Evolutionary conservation across 176 grass and related monocot genomes (phyloP).

Genomic region (Paspalum vaginatum): DNA sequence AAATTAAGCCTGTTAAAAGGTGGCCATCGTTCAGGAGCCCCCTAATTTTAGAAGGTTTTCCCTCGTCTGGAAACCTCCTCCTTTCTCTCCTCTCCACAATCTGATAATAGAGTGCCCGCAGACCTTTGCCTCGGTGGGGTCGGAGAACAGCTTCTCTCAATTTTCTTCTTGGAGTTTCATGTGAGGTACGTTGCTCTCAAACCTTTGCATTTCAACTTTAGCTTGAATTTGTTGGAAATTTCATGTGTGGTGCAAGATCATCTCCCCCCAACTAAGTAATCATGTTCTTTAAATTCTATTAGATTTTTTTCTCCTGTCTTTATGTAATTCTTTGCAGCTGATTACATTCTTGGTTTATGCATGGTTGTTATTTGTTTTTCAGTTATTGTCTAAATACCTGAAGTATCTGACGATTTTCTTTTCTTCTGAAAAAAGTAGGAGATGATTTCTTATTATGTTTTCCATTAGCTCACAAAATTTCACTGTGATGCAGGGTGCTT

Average conservation of each 20-base stretch:
- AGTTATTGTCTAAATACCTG: conserved; percentile 5
- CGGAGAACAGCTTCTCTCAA: conserved; percentile 42
- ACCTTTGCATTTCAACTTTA: conserved; percentile 11
- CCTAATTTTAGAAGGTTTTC: conserved; percentile 51
- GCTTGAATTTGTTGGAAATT: conserved; percentile 26
- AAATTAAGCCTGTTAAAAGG: conserved; percentile 48
- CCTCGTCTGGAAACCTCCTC: conserved; percentile 37
- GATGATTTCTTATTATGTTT: background rate
- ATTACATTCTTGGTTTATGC: background rate
- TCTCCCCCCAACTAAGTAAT: background rate
- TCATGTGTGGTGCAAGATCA: conserved; percentile 3
- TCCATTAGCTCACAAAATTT: conserved; percentile 5
- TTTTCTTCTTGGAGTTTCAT: conserved; percentile 53
- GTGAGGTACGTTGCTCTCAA: conserved; percentile 45
- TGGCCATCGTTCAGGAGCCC: conserved; percentile 16
- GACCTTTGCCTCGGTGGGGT: conserved; percentile 47
- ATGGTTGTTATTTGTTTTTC: conserved; percentile 20
- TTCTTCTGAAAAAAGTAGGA: background rate
- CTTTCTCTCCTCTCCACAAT: conserved; percentile 54
- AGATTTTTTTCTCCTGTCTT: background rate
- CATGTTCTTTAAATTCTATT: background rate
- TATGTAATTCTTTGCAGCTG: background rate
- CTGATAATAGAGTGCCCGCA: conserved; percentile 47
- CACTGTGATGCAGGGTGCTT: conserved; percentile 50
- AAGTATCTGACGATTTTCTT: background rate